Evolutionary conservation across 2,329 filamentous ascomycete genomes (phyloP), one percentile per base, ranked within the genome.

Genomic region (Aspergillus neoniger): DNA sequence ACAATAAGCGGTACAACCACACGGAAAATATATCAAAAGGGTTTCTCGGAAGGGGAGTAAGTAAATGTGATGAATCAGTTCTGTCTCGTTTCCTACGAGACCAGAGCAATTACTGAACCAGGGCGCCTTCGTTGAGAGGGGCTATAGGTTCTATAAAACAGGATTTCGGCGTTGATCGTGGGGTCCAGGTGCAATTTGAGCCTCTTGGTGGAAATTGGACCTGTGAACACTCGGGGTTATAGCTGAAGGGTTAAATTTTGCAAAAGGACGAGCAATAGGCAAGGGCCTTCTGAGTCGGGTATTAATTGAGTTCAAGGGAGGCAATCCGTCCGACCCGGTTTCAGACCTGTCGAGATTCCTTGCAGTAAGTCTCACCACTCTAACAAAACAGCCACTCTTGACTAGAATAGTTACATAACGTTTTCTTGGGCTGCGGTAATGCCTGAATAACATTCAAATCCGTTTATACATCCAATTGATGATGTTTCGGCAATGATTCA

Each of bases 261-360:
- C 38, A 10, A 44, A 36, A 25, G 43, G 25, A 55, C 39, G 6
- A 55, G 53, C 44, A 12, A 55, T 17, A 47, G 32, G 57, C 28
- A 65, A 65, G 62, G 64, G 55, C 23, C 38, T 36, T 23, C 54
- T 15, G 50, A 38, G 30, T 60, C 59, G 57, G 56, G 43, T 39
- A 32, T 51, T 51, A 53, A 53, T 60, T 62, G 55, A 57, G 41
- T 62, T 58, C 41, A 38, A 49, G 57, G 50, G 55, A 57, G 38
- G 48, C 17, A 38, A 21, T 52, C 58, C 61, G 49, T 47, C 57
- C 51, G 58, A 44, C 32, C 58, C 53, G 55, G 61, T 65, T 62
- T 66, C 63, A 65, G 32, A 60, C 59, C 58, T 58, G 57, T 64
- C 56, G 17, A 61, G 28, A 41, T 62, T 58, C 66, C 63, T 68